A percentile compares a stretch with the other conserved stretches of the same genome.
Evolutionary conservation across 805 yeast genomes (phyloP).

Genomic region (Metschnikowia borealis): DNA sequence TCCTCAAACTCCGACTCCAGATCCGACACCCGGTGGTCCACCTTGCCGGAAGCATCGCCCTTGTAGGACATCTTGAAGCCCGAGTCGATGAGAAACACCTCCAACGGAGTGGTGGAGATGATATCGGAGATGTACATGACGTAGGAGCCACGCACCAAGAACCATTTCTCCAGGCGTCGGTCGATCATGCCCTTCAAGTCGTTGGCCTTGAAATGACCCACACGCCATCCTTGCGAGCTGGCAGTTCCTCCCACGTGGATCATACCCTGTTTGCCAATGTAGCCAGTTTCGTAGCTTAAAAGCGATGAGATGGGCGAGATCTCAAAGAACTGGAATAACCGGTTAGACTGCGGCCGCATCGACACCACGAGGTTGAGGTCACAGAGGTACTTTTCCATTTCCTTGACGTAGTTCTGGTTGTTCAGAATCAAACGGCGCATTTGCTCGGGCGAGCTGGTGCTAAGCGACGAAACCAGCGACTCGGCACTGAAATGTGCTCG

Average conservation of each 20-base stretch:
- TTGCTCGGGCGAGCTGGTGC: constrained; percentile 30
- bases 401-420: constrained; percentile 39
- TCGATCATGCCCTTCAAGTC: constrained; percentile 84
- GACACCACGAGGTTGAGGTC: constrained; percentile 55
- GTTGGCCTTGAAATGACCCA: constrained; percentile 75
- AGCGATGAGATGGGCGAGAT: constrained; percentile 83
- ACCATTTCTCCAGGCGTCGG: constrained; percentile 92
- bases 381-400: constrained; percentile 65
- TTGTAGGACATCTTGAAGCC: constrained; percentile 57
- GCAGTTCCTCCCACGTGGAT: constrained; percentile 79
- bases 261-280: constrained; percentile 86
- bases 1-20: constrained; percentile 46
- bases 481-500: constrained; percentile 29
- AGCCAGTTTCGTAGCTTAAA: constrained; percentile 75
- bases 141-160: constrained; percentile 78
- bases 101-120: constrained; percentile 81
- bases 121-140: constrained; percentile 82
- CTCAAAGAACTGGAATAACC: constrained; percentile 82
- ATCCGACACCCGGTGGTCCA: constrained; percentile 23
- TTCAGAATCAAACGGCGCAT: constrained; percentile 20
- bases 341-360: constrained; percentile 76
- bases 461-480: constrained; percentile 20
- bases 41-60: constrained; percentile 28
- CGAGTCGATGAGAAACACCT: constrained; percentile 85
- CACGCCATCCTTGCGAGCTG: constrained; percentile 91